Base-by-base conservation (phyloP, 352 stramenopile genomes). In the Phytophthora macrochlamydospora region DNA sequence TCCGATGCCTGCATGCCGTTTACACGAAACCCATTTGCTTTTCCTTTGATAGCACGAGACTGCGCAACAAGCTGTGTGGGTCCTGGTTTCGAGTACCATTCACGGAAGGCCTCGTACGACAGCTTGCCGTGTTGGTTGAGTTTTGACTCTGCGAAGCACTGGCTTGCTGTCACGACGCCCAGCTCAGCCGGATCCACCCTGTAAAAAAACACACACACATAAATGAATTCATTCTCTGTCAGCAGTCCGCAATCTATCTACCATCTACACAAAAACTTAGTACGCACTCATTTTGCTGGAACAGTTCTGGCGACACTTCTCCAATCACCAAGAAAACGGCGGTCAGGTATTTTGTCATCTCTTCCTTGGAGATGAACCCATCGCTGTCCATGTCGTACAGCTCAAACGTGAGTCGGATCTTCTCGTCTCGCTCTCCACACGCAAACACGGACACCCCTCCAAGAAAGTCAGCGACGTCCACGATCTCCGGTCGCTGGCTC, bases 261-360 rank as follows among this genome's bases (percentile, higher is more conserved):
- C 12, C 29, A 50, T 24, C 18, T 24, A n/a, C 31, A n/a, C 24
- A 29, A 29, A 29, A 65, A 73, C 14, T 56, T 1, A 14, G 46
- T 4, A 68, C 81, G 29, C 51, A 93, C 83, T 79, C 77, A 54
- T 93, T 87, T 35, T 87, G 71, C 37, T 87, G 67, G 56, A 94
- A 94, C 4, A 92, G 77, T 56, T 91, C 77, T 0, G 86, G 84
- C 2, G 82, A 83, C 12, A 80, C 81, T 43, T 87, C 74, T 32
- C 76, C 78, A 40, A 97, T 90, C 9, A 96, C 85, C n/a, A 85
- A 67, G 53, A 94, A 96, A 4, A 96, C 84, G 2, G 83, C 81
- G 14, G 87, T 91, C 49, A 97, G 74, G 67, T 97, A 97, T 53
- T 88, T 94, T 9, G 76, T 86, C 89, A 97, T 96, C 65, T 97